Base-by-base conservation (phyloP, 441 rosid species). In the Breynia disticha region DNA sequence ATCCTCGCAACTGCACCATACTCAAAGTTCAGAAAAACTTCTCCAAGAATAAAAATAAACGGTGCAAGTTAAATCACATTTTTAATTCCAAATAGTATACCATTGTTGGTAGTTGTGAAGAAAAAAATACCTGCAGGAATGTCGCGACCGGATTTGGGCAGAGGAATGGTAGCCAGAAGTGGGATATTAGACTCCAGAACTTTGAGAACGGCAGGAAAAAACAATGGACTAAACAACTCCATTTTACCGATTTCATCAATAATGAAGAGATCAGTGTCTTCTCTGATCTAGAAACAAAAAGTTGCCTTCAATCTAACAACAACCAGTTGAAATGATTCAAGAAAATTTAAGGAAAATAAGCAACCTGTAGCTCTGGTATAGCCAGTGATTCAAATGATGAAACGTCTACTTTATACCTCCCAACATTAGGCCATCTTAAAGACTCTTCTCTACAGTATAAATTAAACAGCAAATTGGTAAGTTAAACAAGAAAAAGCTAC, bases 231-330 rank as follows among this genome's bases (percentile, higher is more conserved):
- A 54, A 22, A 81, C 66, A 86, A 46, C 73, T 86, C 90, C 95
- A 86, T 86, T 74, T 77, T 80, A 55, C 87, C 90, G 67, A 79
- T 68, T 76, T 86, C 90, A 59, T 86, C 90, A 9, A 83, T 68
- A 61, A 83, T 77, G 71, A 76, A 79, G 65, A 82, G 82, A 72
- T 71, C 64, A 0, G 85, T 72, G 54, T 72, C 83, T 59, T 70
- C 79, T 67, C 62, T 73, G 47, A 82, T 65, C 94, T 85, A 57
- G 52, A 19, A 61, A 64, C 57, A 64, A 41, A 62, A 24, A 16
- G 18, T 22, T 7, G 21, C 22, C 18, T 52, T 56, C 37, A 59
- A 44, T 16, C 44, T 21, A 49, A 21, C 11, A 19, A 53, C 38
- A 51, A 56, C 45, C 3, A 13, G 0, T 10, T 5, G 16, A 20